Percentiles rank a stretch among this genome's conserved stretches.
Evolutionary conservation across 2,329 filamentous ascomycete genomes (phyloP).

Genomic region (Acrocalymma vagum): DNA sequence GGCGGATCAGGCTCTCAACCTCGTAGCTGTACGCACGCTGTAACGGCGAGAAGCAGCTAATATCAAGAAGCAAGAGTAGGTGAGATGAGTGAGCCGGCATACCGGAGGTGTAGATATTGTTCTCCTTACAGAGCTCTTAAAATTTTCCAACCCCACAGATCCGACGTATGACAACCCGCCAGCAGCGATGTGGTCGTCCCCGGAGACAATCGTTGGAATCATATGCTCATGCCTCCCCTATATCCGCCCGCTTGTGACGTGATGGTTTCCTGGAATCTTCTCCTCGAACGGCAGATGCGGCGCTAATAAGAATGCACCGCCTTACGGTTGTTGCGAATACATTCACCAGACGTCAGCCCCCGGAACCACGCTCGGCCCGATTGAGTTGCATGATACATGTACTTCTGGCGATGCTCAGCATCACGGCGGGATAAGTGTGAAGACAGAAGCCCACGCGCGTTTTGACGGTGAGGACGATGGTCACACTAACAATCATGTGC

Average conservation of each 20-base stretch:
- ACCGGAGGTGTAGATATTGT: constrained; percentile 49
- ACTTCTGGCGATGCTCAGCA: constrained; percentile 2
- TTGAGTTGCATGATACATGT: constrained; percentile 10
- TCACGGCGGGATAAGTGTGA: constrained; percentile 8
- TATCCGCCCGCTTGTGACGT: constrained; percentile 35
- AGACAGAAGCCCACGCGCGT: constrained; percentile 28
- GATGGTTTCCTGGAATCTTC: constrained; percentile 31
- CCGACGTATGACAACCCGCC: constrained; percentile 42
- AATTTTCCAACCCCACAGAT: constrained; percentile 44
- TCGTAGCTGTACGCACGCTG: constrained; percentile 40
- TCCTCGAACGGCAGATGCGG: constrained; percentile 23
- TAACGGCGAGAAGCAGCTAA: constrained; percentile 46
- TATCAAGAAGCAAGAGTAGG: constrained; percentile 51
- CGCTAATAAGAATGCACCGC: too few species aligned
- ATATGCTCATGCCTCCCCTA: constrained; percentile 43
- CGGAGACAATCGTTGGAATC: constrained; percentile 41
- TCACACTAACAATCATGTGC: constrained; percentile 18
- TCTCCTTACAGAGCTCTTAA: constrained; percentile 40
- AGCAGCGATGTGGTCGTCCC: constrained; percentile 38
- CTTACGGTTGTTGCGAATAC: too few species aligned
- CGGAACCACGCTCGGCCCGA: constrained; percentile 4
- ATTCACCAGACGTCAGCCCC: too few species aligned
- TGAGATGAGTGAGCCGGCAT: constrained; percentile 45
- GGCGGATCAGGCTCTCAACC: constrained; percentile 35
- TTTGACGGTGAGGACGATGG: constrained; percentile 21